A percentile compares a stretch with the other conserved stretches of the same genome.
Conservation (phyloP, 2,329 filamentous ascomycete genomes). For the Capronia americana region DNA sequence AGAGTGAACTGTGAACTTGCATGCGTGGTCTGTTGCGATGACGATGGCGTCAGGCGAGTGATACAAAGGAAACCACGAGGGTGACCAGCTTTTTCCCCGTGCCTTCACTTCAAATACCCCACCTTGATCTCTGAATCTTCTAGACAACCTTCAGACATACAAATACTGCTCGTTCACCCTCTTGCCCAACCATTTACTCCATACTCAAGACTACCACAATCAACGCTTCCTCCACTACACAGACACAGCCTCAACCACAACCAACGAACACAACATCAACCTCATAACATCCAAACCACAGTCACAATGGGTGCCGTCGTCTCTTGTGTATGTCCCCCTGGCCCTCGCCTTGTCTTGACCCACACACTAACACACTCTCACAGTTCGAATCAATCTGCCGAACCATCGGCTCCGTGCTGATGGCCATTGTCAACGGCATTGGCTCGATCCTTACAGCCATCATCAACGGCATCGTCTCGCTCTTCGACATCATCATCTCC, state of each 20-base stretch:
- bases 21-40: neutral
- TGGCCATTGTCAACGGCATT: conserved; percentile 72
- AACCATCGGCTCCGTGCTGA: conserved; percentile 70
- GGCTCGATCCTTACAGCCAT: conserved; percentile 67
- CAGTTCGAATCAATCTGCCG: conserved; percentile 66
- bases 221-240: conserved; percentile 21
- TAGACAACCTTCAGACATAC: conserved; percentile 15
- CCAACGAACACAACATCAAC: neutral
- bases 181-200: neutral
- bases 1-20: conserved; percentile 1
- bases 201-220: conserved; percentile 7
- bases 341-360: conserved; percentile 1
- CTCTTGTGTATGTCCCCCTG: conserved; percentile 74
- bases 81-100: neutral
- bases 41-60: conserved; percentile 14
- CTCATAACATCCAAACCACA: conserved; percentile 29
- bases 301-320: conserved; percentile 79
- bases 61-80: conserved; percentile 23
- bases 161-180: conserved; percentile 14
- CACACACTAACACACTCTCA: conserved; percentile 12
- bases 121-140: conserved; percentile 24
- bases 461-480: conserved; percentile 68
- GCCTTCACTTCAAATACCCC: conserved; percentile 1
- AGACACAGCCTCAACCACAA: neutral
- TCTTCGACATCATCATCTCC: conserved; percentile 70